phyloP scores from a whole-genome alignment of 768 basidiomycete genomes.

The Pleurotus sapidus region DNA sequence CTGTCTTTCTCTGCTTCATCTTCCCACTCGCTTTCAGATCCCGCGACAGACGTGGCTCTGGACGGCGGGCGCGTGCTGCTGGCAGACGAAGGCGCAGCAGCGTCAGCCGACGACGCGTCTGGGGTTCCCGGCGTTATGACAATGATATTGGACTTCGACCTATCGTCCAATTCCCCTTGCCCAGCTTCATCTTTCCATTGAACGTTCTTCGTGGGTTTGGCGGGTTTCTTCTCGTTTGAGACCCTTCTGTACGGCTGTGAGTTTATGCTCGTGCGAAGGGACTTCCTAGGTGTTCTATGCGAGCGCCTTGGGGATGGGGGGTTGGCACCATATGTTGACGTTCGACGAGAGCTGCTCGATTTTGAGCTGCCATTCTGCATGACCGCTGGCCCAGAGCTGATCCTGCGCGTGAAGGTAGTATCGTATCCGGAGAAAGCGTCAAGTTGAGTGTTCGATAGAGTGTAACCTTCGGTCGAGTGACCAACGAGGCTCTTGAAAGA shows the following conservation, averaged over 20 bases:
- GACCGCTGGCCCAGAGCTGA: conserved; percentile 48
- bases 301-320: conserved; percentile 54
- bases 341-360: conserved; percentile 29
- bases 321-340: conserved; percentile 36
- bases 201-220: conserved; percentile 67
- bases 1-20: conserved; percentile 84
- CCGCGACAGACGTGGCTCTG: conserved; percentile 48
- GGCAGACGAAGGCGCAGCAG: conserved; percentile 18
- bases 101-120: conserved; percentile 16
- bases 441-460: conserved; percentile 31
- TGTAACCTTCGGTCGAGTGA: conserved; percentile 61
- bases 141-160: conserved; percentile 26
- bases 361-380: conserved; percentile 27
- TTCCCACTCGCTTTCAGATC: conserved; percentile 88
- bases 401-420: conserved; percentile 42
- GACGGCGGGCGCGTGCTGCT: conserved; percentile 28
- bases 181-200: conserved; percentile 89
- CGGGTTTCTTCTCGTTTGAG: conserved; percentile 58
- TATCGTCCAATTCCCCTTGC: conserved; percentile 76
- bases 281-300: conserved; percentile 66
- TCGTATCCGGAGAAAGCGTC: conserved; percentile 53
- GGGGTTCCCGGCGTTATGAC: conserved; percentile 38
- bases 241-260: conserved; percentile 60
- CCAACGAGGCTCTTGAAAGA: conserved; percentile 67
- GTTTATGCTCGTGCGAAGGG: conserved; percentile 61